Evolutionary conservation across 106 monocot species (phyloP), one percentile per base, ranked within the genome.

Genomic region (Cymbidium sinense): DNA sequence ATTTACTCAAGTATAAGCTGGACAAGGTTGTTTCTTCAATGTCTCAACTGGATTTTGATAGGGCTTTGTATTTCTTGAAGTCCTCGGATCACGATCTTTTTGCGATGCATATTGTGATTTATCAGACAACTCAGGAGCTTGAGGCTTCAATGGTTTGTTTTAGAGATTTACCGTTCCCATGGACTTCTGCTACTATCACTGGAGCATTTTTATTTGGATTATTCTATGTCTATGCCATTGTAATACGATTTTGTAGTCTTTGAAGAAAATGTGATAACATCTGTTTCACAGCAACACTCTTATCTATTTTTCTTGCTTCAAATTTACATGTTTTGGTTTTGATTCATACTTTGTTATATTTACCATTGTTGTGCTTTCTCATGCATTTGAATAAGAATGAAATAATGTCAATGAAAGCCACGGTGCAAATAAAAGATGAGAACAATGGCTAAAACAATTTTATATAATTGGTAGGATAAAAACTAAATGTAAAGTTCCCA

Each of bases 111-210:
- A 81, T 78, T 27, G 58, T 98, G 64, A 84, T 98, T 50, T 94
- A 98, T 62, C 65, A 87, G 83, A 90, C 91, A 25, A 86, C 90
- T 35, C 94, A 94, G 73, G 88, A 90, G 76, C 78, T 98, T 82
- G 96, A 98, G 81, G 94, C 96, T 77, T 89, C 91, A 43, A 61
- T 98, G 31, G 84, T 87, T 74, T 94, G 96, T 83, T 98, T 98
- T 84, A 86, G 85, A 64, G 94, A 98, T 77, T 94, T 94, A 71
- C 92, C 96, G 28, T 92, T 98, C n/a, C n/a, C n/a, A n/a, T n/a
- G n/a, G n/a, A n/a, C n/a, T n/a, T n/a, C n/a, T n/a, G n/a, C n/a
- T n/a, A n/a, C n/a, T n/a, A n/a, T n/a, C n/a, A n/a, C n/a, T n/a
- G n/a, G n/a, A n/a, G n/a, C n/a, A n/a, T n/a, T n/a, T n/a, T n/a